Conservation (phyloP, 2,329 filamentous ascomycete species). For the Beauveria pseudobassiana region DNA sequence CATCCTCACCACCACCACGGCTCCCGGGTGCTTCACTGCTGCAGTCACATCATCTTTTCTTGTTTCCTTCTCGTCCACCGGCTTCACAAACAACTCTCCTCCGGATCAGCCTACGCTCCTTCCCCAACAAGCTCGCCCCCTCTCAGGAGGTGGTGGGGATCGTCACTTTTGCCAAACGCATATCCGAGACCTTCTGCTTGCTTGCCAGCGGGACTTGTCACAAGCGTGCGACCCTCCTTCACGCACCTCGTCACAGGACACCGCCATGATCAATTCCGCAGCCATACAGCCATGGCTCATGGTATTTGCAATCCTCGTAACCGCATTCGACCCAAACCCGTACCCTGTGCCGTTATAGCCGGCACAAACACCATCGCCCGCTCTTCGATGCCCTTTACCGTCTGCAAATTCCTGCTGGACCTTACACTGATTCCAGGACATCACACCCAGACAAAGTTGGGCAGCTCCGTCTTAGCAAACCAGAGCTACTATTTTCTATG, state of each 20-base stretch:
- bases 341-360: not conserved
- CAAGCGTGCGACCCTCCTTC: slow-evolving; percentile 3
- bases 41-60: not conserved
- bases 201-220: not conserved
- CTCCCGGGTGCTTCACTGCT: not conserved
- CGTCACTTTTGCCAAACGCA: not conserved
- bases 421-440: too few species aligned
- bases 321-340: not conserved
- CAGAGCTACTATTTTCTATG: not conserved
- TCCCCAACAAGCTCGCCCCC: not conserved
- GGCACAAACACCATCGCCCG: not conserved
- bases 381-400: not conserved
- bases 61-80: too few species aligned
- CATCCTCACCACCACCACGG: not conserved
- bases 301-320: not conserved
- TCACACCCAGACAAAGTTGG: too few species aligned
- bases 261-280: not conserved
- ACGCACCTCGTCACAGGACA: not conserved
- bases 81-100: not conserved
- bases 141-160: too few species aligned
- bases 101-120: not conserved
- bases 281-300: not conserved
- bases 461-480: not conserved
- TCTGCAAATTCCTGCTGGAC: not conserved
- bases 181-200: slow-evolving; percentile 3